phyloP scores from a whole-genome alignment of 192 early-diverging fungal genomes.

The Diversispora epigaea region DNA sequence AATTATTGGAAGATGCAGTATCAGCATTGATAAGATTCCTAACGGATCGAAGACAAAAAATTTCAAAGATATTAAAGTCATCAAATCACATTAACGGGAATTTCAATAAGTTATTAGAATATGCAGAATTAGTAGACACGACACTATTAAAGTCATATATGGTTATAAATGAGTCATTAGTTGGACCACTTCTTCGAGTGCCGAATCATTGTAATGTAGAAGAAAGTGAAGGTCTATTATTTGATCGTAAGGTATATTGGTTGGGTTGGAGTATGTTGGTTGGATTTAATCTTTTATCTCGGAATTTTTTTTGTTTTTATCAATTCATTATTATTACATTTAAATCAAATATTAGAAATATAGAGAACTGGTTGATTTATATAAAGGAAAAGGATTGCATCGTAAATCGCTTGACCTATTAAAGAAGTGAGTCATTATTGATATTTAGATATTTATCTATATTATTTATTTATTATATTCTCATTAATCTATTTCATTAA shows the following conservation, averaged over 20 bases:
- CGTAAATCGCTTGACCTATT: constrained; percentile 87
- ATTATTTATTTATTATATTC: not conserved
- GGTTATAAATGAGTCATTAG: constrained; percentile 77
- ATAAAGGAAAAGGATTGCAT: constrained; percentile 86
- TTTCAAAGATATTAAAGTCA: constrained; percentile 53
- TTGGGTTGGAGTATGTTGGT: no score
- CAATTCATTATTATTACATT: no score
- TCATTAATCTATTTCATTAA: not conserved
- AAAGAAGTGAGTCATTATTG: constrained; percentile 47
- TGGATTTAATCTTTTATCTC: no score
- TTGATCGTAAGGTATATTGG: constrained; percentile 67
- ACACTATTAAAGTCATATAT: constrained; percentile 89
- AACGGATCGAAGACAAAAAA: constrained; percentile 78
- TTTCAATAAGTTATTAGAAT: constrained; percentile 34
- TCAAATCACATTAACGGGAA: constrained; percentile 41
- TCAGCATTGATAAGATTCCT: constrained; percentile 82
- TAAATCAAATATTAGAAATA: constrained; percentile 64
- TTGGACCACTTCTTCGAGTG: constrained; percentile 89
- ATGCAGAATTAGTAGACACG: constrained; percentile 81
- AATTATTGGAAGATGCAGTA: constrained; percentile 59
- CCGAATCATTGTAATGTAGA: constrained; percentile 86
- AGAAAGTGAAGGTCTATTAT: constrained; percentile 76
- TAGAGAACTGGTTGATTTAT: constrained; percentile 90
- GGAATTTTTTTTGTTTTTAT: no score
- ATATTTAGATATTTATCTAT: not conserved